Percentiles rank a stretch among this genome's conserved stretches.
These are phyloP conservation scores for Teratosphaeria gauchensis DNA, from an alignment of 2,329 filamentous ascomycete genomes.

Conservation along the genomic window DNA sequence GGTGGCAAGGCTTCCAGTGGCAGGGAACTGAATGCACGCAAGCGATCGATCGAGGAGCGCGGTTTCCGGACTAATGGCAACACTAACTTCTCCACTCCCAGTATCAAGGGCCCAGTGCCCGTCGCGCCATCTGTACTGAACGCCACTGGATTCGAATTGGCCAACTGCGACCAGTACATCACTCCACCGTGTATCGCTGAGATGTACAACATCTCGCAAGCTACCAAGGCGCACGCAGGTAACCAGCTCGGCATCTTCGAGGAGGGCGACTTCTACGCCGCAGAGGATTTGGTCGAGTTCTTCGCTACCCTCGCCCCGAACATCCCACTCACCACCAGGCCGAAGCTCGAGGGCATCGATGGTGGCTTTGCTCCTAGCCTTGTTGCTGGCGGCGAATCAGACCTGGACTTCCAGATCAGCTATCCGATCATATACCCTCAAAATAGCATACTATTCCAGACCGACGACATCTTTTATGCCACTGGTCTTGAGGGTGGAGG, in stretches of 20 bases:
- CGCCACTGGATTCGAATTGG: slow-evolving; percentile 12
- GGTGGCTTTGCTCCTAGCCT: slow-evolving; percentile 14
- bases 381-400: slow-evolving; percentile 8
- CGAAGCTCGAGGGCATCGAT: slow-evolving; percentile 15
- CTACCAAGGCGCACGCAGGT: not conserved
- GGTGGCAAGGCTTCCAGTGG: not conserved
- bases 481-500: slow-evolving; percentile 2
- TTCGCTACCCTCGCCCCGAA: slow-evolving; percentile 13
- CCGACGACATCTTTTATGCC: slow-evolving; percentile 7
- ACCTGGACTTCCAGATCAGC: slow-evolving; percentile 13
- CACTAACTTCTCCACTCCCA: not conserved
- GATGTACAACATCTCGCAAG: slow-evolving; percentile 28
- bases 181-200: slow-evolving; percentile 43
- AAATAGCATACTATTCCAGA: slow-evolving; percentile 11
- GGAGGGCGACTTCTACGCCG: slow-evolving; percentile 33
- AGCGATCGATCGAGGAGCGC: slow-evolving; percentile 30
- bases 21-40: not conserved
- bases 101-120: not conserved
- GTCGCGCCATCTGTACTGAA: not conserved
- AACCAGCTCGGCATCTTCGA: slow-evolving; percentile 33
- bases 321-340: slow-evolving; percentile 5
- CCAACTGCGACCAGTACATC: slow-evolving; percentile 45
- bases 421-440: slow-evolving; percentile 21
- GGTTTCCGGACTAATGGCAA: slow-evolving; percentile 36
- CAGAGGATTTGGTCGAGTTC: slow-evolving; percentile 36